Evolutionary conservation across 108 stramenopile species (phyloP).

Genomic region (Cyclotella atomus): DNA sequence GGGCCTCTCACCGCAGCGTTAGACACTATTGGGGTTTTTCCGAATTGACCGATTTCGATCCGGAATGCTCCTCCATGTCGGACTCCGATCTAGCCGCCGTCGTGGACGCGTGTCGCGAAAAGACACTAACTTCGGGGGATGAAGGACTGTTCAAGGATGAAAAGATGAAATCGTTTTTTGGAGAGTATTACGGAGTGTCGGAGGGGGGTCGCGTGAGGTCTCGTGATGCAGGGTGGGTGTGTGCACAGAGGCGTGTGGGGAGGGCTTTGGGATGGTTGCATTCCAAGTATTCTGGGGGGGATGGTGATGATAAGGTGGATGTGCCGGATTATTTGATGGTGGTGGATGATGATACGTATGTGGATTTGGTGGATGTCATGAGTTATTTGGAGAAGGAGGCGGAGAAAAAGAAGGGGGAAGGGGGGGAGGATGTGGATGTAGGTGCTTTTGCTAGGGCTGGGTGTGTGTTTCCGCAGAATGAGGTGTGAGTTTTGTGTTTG

Average conservation of each 20-base stretch:
- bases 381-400: conserved; percentile 6
- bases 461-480: background rate
- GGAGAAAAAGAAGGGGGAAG: too few relatives aligned
- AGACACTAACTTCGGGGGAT: too few relatives aligned
- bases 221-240: conserved; percentile 29
- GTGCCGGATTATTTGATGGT: conserved; percentile 4
- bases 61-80: background rate
- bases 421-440: background rate
- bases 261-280: conserved; percentile 18
- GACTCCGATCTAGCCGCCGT: background rate
- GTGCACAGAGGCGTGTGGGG: conserved; percentile 37
- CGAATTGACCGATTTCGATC: conserved; percentile 11
- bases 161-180: background rate
- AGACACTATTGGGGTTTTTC: conserved; percentile 23
- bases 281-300: background rate
- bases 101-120: background rate
- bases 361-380: conserved; percentile 3
- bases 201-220: background rate
- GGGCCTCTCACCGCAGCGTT: conserved; percentile 5
- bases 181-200: background rate
- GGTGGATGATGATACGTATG: conserved; percentile 17
- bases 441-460: conserved; percentile 9
- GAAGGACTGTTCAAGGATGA: conserved; percentile 1
- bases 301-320: too few relatives aligned
- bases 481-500: background rate